Percentiles rank a stretch among this genome's conserved stretches.
These are phyloP conservation scores for Annona squamosa DNA, from an alignment of 164 flowering plant species.

Conservation along the genomic window DNA sequence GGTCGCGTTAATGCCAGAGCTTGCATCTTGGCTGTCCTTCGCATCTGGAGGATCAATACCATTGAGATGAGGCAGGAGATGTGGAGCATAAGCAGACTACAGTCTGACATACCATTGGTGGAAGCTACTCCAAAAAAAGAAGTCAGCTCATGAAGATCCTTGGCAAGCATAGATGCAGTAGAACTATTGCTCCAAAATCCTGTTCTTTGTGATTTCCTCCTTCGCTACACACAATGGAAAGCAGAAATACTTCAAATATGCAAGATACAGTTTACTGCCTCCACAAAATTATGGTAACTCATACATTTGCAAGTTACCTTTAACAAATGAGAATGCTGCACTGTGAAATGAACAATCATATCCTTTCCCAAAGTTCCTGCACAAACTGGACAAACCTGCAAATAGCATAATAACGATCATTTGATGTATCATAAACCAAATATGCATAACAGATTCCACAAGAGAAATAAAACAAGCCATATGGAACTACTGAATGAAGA, in stretches of 20 bases:
- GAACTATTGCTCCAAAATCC: conserved; percentile 33
- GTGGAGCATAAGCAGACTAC: conserved; percentile 57
- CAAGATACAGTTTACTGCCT: not conserved
- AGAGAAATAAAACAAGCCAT: no score
- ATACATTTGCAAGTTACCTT: conserved; percentile 36
- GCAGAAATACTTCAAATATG: not conserved
- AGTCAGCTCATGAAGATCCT: conserved; percentile 37
- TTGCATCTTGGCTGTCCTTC: conserved; percentile 24
- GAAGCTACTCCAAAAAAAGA: conserved; percentile 33
- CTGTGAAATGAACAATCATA: conserved; percentile 56
- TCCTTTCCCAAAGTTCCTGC: conserved; percentile 76
- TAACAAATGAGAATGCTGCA: conserved; percentile 58
- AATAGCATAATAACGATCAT: not conserved
- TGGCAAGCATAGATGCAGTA: conserved; percentile 29
- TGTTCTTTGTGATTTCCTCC: conserved; percentile 47
- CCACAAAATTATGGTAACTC: not conserved
- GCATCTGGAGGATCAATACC: conserved; percentile 22
- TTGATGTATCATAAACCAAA: no score
- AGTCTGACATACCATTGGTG: conserved; percentile 20
- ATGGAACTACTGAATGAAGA: no score
- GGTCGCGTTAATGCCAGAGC: conserved; percentile 6
- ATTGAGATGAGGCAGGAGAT: conserved; percentile 57
- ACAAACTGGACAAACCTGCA: conserved; percentile 92
- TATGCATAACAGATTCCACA: no score
- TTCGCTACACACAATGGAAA: conserved; percentile 34